These are phyloP conservation scores for Arabidopsis hybrid DNA, from an alignment of 441 rosid genomes.

Conservation along the genomic window DNA sequence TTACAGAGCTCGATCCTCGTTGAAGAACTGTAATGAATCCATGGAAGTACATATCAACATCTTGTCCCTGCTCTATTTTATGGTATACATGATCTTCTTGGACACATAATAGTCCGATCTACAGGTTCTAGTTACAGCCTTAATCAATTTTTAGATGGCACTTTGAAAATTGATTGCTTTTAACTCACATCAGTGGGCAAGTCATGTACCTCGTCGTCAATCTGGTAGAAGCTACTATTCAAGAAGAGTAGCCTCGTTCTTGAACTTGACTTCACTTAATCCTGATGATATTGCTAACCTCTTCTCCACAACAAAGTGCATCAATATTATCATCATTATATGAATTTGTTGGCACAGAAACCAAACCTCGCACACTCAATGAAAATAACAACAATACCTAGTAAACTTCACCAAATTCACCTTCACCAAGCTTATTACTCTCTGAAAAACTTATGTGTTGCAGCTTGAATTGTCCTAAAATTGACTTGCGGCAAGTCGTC, in stretches of 20 bases:
- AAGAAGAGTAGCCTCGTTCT: not conserved
- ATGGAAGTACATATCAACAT: conserved; percentile 7
- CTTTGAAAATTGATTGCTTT: no score
- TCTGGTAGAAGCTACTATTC: not conserved
- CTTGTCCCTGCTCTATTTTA: not conserved
- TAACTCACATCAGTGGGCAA: no score
- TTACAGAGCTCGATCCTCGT: conserved; percentile 41
- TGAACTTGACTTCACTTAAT: not conserved
- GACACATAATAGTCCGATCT: no score
- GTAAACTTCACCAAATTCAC: conserved; percentile 70
- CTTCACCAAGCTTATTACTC: conserved; percentile 57
- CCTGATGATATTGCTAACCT: not conserved
- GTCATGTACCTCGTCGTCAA: no score
- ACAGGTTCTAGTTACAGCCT: no score
- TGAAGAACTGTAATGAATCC: not conserved
- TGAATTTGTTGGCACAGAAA: not conserved
- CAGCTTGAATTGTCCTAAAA: no score
- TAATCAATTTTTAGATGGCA: no score
- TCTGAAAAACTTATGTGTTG: conserved; percentile 34
- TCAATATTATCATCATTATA: not conserved
- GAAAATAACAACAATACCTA: conserved; percentile 39
- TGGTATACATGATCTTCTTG: no score
- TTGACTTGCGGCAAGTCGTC: no score
- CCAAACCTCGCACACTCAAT: not conserved
- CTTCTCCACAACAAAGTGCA: not conserved